phyloP scores from a whole-genome alignment of 2,329 filamentous ascomycete genomes.

The Scorias spongiosa region DNA sequence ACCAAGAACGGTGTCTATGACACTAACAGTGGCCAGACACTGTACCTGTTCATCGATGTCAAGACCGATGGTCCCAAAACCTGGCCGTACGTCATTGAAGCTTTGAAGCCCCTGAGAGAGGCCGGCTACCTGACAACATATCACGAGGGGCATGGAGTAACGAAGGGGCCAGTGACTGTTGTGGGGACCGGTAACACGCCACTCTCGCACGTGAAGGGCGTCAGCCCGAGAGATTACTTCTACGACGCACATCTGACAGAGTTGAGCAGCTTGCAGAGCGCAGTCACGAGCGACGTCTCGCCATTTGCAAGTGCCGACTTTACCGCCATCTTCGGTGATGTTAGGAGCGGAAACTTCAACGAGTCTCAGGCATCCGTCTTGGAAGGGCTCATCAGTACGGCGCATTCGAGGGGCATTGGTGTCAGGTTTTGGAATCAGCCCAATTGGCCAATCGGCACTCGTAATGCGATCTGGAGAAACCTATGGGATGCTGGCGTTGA shows the following conservation, averaged over 20 bases:
- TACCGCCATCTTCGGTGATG: constrained; percentile 24
- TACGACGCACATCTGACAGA: constrained; percentile 41
- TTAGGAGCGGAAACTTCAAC: constrained; percentile 24
- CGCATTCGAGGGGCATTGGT: constrained; percentile 42
- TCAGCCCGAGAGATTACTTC: constrained; percentile 35
- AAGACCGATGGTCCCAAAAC: constrained; percentile 43
- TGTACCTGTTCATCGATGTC: constrained; percentile 50
- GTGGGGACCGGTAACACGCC: constrained; percentile 46
- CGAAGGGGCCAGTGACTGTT: constrained; percentile 39
- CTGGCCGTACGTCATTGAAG: constrained; percentile 40
- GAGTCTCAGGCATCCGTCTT: constrained; percentile 36
- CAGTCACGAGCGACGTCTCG: constrained; percentile 33
- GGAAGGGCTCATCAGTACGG: constrained; percentile 35
- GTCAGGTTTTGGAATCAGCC: constrained; percentile 51
- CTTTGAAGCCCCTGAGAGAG: constrained; percentile 40
- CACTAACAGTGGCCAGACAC: constrained; percentile 37
- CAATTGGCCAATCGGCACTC: constrained; percentile 40
- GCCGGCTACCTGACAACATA: constrained; percentile 39
- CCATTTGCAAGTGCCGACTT: constrained; percentile 42
- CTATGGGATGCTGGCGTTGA: constrained; percentile 44
- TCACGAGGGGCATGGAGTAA: constrained; percentile 30
- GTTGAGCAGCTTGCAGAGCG: constrained; percentile 26
- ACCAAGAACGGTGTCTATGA: constrained; percentile 49
- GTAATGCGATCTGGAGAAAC: constrained; percentile 43
- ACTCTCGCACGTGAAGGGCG: constrained; percentile 30